Evolutionary conservation across 1,139 yeast genomes (phyloP).

Genomic region (Lodderomyces theae): DNA sequence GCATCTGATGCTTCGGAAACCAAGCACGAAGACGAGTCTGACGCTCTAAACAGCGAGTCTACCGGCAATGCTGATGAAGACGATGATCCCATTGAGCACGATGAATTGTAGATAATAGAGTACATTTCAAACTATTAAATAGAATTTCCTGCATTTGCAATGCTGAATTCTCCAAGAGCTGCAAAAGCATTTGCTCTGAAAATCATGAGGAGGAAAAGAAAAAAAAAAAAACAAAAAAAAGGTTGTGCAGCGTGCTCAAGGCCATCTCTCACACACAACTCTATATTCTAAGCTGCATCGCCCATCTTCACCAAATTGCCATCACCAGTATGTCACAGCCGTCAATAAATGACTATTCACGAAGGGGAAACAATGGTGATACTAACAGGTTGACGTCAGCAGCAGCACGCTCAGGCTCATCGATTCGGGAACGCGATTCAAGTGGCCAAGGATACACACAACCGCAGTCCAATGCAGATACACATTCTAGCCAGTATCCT

Average conservation of each 20-base stretch:
- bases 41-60: neutral
- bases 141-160: too few relatives aligned
- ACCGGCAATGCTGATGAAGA: neutral
- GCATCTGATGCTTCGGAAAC: neutral
- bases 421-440: conserved; percentile 1
- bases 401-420: conserved; percentile 6
- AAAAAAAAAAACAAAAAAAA: conserved; percentile 1
- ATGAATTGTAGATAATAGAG: conserved; percentile 1
- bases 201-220: neutral
- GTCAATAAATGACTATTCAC: conserved; percentile 4
- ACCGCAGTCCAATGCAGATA: neutral
- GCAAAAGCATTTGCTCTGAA: too few relatives aligned
- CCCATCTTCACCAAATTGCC: neutral
- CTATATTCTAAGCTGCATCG: neutral
- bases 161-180: too few relatives aligned
- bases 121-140: too few relatives aligned
- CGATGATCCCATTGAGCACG: neutral
- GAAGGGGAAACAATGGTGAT: conserved; percentile 10
- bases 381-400: conserved; percentile 10
- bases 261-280: too few relatives aligned
- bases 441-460: neutral
- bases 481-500: neutral
- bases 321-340: conserved; percentile 12
- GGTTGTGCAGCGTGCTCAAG: too few relatives aligned
- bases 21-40: neutral